Percentiles rank a stretch among this genome's conserved stretches.
These are phyloP conservation scores for Lathyrus oleraceus DNA, from an alignment of 306 rosid genomes.

Conservation along the genomic window DNA sequence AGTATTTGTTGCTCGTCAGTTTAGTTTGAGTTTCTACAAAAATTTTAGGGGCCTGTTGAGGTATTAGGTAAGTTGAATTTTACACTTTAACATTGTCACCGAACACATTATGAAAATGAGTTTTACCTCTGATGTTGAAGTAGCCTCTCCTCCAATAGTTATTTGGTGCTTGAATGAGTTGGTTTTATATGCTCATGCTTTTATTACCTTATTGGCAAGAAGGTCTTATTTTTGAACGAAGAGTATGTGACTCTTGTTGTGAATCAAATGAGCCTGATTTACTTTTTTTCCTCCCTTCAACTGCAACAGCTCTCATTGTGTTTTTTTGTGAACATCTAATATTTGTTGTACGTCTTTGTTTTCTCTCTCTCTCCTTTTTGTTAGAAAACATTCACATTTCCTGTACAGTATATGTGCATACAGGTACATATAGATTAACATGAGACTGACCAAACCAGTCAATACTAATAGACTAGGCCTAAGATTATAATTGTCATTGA, in stretches of 20 bases:
- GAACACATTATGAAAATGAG: background rate
- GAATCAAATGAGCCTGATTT: slow-evolving; percentile 8
- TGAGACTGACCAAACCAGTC: slow-evolving; percentile 1
- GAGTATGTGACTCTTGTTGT: slow-evolving; percentile 6
- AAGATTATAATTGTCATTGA: slow-evolving; percentile 24
- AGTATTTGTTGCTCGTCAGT: slow-evolving; percentile 8
- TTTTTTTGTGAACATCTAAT: slow-evolving; percentile 19
- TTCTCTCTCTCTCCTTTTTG: background rate
- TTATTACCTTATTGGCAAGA: background rate
- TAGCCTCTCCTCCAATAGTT: background rate
- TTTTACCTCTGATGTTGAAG: slow-evolving; percentile 30
- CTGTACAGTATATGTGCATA: background rate
- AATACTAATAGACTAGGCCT: background rate
- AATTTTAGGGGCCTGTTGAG: background rate
- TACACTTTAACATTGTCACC: slow-evolving; percentile 6
- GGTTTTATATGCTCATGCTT: slow-evolving; percentile 10
- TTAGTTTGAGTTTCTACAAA: background rate
- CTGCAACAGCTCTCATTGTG: slow-evolving; percentile 1
- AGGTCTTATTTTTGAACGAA: background rate
- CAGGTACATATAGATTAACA: background rate
- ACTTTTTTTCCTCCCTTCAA: background rate
- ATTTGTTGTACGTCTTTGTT: background rate
- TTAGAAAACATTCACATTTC: background rate
- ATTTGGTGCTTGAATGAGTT: background rate
- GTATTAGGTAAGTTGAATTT: slow-evolving; percentile 2